phyloP scores from a whole-genome alignment of 2,329 filamentous ascomycete genomes.

The Alternaria atra region DNA sequence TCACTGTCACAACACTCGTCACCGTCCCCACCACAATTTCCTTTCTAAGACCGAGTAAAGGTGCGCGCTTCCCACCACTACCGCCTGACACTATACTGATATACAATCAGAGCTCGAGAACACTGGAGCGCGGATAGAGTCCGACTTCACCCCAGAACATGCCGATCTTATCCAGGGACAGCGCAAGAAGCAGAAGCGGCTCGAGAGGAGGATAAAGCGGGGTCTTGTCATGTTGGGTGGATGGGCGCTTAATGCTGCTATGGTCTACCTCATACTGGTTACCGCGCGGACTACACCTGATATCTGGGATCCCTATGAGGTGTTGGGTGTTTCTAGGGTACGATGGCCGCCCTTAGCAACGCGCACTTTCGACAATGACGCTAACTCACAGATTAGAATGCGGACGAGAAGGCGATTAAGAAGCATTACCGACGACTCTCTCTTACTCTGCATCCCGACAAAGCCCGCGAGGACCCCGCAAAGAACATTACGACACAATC shows the following conservation, averaged over 20 bases:
- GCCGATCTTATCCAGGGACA: slow-evolving; percentile 82
- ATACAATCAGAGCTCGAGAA: slow-evolving; percentile 71
- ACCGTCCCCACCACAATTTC: slow-evolving; percentile 91
- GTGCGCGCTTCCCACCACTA: slow-evolving; percentile 49
- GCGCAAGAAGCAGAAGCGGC: slow-evolving; percentile 86
- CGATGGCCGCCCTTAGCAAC: slow-evolving; percentile 32
- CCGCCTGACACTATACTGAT: slow-evolving; percentile 22
- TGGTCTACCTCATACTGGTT: slow-evolving; percentile 88
- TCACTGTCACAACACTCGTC: slow-evolving; percentile 86
- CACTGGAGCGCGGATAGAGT: slow-evolving; percentile 82
- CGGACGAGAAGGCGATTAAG: slow-evolving; percentile 90
- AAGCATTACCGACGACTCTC: slow-evolving; percentile 88
- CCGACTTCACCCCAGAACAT: slow-evolving; percentile 83
- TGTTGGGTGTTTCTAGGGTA: slow-evolving; percentile 85
- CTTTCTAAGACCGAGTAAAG: slow-evolving; percentile 79
- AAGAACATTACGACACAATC: slow-evolving; percentile 90
- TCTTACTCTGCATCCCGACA: slow-evolving; percentile 90
- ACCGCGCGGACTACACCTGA: slow-evolving; percentile 76
- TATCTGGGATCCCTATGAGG: slow-evolving; percentile 97
- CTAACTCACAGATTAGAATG: slow-evolving; percentile 64
- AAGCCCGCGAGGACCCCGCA: slow-evolving; percentile 79
- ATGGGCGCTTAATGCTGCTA: slow-evolving; percentile 85
- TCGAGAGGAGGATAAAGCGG: slow-evolving; percentile 88
- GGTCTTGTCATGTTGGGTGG: slow-evolving; percentile 77
- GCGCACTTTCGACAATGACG: slow-evolving; percentile 5